phyloP scores from a whole-genome alignment of 805 yeast genomes.

The Clavispora phyllophila region DNA sequence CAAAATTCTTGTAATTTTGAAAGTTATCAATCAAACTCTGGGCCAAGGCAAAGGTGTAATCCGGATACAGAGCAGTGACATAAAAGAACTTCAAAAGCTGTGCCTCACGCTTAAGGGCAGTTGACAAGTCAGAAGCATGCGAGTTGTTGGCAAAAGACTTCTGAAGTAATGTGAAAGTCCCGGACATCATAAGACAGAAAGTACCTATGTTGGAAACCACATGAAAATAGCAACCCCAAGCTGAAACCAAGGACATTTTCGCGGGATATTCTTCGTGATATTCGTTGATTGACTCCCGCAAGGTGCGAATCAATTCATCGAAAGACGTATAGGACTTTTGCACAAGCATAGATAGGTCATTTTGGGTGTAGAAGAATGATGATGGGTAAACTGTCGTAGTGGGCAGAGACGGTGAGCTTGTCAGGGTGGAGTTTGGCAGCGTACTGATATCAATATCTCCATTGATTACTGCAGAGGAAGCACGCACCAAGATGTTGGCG shows the following conservation, averaged over 20 bases:
- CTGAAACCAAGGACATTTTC: constrained; percentile 31
- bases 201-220: constrained; percentile 29
- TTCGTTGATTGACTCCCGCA: constrained; percentile 26
- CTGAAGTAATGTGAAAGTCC: constrained; percentile 28
- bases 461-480: constrained; percentile 13
- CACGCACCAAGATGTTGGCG: constrained; percentile 22
- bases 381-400: not conserved
- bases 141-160: constrained; percentile 22
- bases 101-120: constrained; percentile 16
- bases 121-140: constrained; percentile 14
- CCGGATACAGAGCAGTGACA: constrained; percentile 25
- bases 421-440: constrained; percentile 5
- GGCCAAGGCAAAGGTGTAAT: constrained; percentile 28
- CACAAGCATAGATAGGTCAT: constrained; percentile 26
- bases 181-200: constrained; percentile 27
- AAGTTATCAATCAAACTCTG: constrained; percentile 23
- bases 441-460: constrained; percentile 8
- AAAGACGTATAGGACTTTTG: constrained; percentile 29
- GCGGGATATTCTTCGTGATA: constrained; percentile 33
- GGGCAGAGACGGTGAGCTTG: not conserved
- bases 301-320: constrained; percentile 30
- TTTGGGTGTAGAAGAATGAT: constrained; percentile 21
- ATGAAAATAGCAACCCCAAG: constrained; percentile 32
- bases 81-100: constrained; percentile 20
- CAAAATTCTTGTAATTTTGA: constrained; percentile 21